Percentiles rank a stretch among this genome's conserved stretches.
Conservation (phyloP, 345 rosid species). For the Eucalyptus marginata region DNA sequence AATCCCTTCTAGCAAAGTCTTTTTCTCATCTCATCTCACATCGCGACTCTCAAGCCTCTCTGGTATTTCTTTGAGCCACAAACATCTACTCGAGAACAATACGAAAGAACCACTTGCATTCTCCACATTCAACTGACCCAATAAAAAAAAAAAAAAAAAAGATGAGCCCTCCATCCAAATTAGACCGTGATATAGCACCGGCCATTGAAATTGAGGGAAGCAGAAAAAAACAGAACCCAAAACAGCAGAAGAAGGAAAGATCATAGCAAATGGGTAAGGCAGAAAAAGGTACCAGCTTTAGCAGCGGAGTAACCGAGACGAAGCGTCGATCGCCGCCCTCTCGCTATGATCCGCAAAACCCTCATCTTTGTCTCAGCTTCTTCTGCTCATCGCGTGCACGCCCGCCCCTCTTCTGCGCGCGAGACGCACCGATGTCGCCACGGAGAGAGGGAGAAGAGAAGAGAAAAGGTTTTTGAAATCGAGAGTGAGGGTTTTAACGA, state of each 20-base stretch:
- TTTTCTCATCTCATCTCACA: neutral
- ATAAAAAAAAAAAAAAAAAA: accelerated
- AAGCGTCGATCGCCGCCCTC: neutral
- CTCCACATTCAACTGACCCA: neutral
- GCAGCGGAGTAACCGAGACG: neutral
- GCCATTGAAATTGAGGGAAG: neutral
- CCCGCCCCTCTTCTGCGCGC: neutral
- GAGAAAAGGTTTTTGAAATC: neutral
- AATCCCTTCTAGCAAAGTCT: neutral
- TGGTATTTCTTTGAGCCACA: neutral
- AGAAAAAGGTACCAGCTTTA: neutral
- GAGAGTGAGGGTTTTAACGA: neutral
- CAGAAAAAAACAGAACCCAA: neutral
- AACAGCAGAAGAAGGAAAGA: neutral
- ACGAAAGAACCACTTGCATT: neutral
- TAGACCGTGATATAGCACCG: neutral
- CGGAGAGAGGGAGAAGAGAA: neutral
- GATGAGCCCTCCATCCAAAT: neutral
- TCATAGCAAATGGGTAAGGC: neutral
- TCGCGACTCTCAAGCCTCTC: neutral
- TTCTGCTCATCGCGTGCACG: neutral
- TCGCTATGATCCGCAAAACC: neutral
- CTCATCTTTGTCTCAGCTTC: neutral
- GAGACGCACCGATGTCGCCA: neutral
- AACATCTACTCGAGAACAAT: neutral